Evolutionary conservation across 805 yeast genomes (phyloP), one percentile per base, ranked within the genome.

Genomic region (Millerozyma miso): DNA sequence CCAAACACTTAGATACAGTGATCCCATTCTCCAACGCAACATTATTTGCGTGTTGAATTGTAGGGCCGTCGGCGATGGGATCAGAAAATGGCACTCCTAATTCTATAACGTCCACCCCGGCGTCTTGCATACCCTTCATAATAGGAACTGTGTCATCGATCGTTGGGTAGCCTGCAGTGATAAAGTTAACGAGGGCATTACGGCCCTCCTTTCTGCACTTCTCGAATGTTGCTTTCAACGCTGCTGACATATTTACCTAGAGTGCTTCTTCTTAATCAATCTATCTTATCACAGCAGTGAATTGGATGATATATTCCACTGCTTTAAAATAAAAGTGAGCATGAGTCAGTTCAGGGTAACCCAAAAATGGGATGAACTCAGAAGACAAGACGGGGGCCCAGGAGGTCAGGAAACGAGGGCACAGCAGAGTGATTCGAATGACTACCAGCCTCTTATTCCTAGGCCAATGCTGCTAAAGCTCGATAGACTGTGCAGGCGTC

Each of bases 61-160:
- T 88, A 33, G 98, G 96, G 38, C 99, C 99, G 64, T 93, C 99
- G 29, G 98, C 99, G 62, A 93, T 89, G 32, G 99, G 99, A 62
- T 93, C 99, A 17, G 96, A 84, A 63, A 93, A 93, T 38, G 99
- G 99, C 61, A 93, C 69, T 48, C 99, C 99, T 37, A 93, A 69
- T 68, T 93, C 99, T 53, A 93, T 88, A 48, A 93, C 77, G 59
- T 93, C 98, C 32, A 86, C 95, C 44, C 99, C 99, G 51, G 96
- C 97, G 20, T 79, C 86, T 70, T 93, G 98, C 69, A 93, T 79
- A 17, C 93, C 91, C 60, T 82, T 78, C 62, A 93, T 62, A 49
- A 90, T 79, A 5, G 95, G 95, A 39, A 93, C 73, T 1, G 99
- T 90, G 50, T 86, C 96, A 42, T 83, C 95, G 42, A 85, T 66